Base-by-base conservation (phyloP, 176 grass and related monocot species). In the Aegilops speltoides region DNA sequence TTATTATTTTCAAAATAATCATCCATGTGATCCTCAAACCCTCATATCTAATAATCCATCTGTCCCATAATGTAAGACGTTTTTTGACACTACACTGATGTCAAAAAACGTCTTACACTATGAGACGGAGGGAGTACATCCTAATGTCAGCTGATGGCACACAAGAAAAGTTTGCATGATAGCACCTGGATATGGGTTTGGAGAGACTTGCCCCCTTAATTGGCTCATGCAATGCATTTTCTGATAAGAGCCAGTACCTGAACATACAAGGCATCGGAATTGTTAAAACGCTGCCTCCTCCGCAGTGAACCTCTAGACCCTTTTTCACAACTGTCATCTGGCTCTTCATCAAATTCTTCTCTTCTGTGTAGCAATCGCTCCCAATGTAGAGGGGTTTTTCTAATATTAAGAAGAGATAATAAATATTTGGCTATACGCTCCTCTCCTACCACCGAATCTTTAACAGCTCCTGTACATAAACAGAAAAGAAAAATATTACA, bases 371-470 rank as follows among this genome's bases (percentile, higher is more conserved):
- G 71, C 73, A 96, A 83, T 10, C 84, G 84, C 46, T 92, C 90
- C 93, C 96, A 96, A 45, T 98, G 93, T 90, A 96, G 86, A 82
- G 96, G 96, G 67, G 92, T 98, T 91, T 88, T 91, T 36, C 92
- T 90, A 80, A 89, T 96, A 88, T 98, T 96, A 79, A 98, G 85
- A 92, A 96, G 63, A 79, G 96, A 93, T 79, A 98, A 89, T 12
- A 96, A 82, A 89, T 94, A 98, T 78, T 96, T 95, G 64, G 86
- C 92, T 92, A 96, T 82, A 43, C 93, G 93, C 78, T 98, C 96
- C 90, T 98, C 96, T 66, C 93, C 93, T 32, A 98, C 96, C 78
- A 94, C 90, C 1, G 96, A 94, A 76, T 98, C 93, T 89, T 96
- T 98, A 64, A 96, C 88, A 54, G 96, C 96, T 83, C 96, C 96